A percentile compares a stretch with the other conserved stretches of the same genome.
Evolutionary conservation across 1,284 basidiomycete genomes (phyloP).

Genomic region (Leccinum angustisporum): DNA sequence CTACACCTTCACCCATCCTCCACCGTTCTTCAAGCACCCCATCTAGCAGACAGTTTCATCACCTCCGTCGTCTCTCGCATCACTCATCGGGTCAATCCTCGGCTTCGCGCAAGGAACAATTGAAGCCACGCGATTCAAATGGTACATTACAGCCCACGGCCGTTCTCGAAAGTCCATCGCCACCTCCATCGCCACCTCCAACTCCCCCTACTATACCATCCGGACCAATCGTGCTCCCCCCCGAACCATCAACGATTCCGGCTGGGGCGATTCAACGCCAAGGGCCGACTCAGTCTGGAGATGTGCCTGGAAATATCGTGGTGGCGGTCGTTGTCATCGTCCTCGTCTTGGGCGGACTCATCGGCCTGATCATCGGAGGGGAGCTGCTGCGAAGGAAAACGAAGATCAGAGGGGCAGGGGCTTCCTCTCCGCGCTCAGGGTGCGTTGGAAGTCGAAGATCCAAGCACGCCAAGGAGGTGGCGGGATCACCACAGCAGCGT

Average conservation of each 20-base stretch:
- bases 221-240: slow-evolving; percentile 8
- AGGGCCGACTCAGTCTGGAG: slow-evolving; percentile 3
- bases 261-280: slow-evolving; percentile 4
- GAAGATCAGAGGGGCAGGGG: slow-evolving; percentile 4
- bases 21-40: slow-evolving; percentile 2
- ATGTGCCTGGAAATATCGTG: slow-evolving; percentile 25
- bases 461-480: slow-evolving; percentile 1
- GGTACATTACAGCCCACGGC: slow-evolving; percentile 9
- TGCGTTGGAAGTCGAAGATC: slow-evolving; percentile 12
- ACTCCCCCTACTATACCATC: too few species aligned
- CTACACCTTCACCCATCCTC: slow-evolving; percentile 13
- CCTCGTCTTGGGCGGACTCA: slow-evolving; percentile 30
- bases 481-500: background rate
- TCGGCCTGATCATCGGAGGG: slow-evolving; percentile 31
- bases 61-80: slow-evolving; percentile 16
- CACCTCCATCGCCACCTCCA: too few species aligned
- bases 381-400: slow-evolving; percentile 26
- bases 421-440: background rate
- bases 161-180: slow-evolving; percentile 5
- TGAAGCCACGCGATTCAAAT: slow-evolving; percentile 10
- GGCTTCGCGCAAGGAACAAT: background rate
- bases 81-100: slow-evolving; percentile 5
- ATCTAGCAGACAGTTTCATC: slow-evolving; percentile 8
- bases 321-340: slow-evolving; percentile 26
- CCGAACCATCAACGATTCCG: slow-evolving; percentile 12